Conservation (phyloP, 2,329 filamentous ascomycete species). For the Orbilia oligospora region DNA sequence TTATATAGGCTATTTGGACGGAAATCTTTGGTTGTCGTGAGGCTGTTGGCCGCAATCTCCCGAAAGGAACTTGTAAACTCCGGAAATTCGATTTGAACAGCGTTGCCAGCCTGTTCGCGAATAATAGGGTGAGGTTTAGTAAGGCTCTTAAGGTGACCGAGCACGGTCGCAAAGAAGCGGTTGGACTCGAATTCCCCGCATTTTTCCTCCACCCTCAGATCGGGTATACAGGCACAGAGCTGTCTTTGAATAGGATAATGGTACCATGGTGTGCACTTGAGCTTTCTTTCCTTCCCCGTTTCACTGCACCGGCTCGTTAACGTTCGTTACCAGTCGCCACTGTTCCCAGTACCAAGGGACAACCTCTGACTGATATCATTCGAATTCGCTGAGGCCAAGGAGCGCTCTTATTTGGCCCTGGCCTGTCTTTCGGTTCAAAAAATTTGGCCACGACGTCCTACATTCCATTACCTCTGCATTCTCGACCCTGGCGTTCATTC, state of each 20-base stretch:
- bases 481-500: not conserved
- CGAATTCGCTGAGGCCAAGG: conserved; percentile 18
- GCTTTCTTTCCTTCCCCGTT: conserved; percentile 22
- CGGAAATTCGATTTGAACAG: conserved; percentile 5
- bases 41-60: conserved; percentile 31
- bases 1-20: conserved; percentile 43
- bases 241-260: conserved; percentile 10
- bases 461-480: conserved; percentile 1
- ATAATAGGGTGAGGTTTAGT: conserved; percentile 23
- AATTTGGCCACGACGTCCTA: conserved; percentile 37
- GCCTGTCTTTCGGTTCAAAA: conserved; percentile 47
- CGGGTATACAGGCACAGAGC: not conserved
- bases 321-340: conserved; percentile 34
- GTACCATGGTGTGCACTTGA: conserved; percentile 17
- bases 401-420: conserved; percentile 44
- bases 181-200: conserved; percentile 40
- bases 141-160: conserved; percentile 7
- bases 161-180: conserved; percentile 9
- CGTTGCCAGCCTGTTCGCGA: conserved; percentile 1
- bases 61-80: conserved; percentile 22
- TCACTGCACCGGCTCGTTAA: conserved; percentile 15
- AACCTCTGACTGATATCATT: conserved; percentile 19
- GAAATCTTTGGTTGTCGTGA: conserved; percentile 16
- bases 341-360: conserved; percentile 46
- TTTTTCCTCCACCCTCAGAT: conserved; percentile 19